Evolutionary conservation across 345 rosid genomes (phyloP).

Genomic region (Brassica carinata): DNA sequence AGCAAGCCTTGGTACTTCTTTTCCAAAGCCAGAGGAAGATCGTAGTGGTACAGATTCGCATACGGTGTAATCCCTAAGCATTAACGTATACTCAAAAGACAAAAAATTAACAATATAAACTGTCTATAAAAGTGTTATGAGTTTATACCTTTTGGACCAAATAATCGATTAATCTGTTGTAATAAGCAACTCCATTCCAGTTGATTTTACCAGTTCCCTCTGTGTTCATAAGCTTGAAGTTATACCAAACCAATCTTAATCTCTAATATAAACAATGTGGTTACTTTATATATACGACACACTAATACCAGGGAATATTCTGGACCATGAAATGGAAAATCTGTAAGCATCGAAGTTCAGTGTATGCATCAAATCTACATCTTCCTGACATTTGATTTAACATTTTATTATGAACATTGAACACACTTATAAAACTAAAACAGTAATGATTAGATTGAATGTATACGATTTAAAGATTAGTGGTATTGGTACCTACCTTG

Average conservation of each 20-base stretch:
- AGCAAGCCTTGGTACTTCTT: constrained; percentile 70
- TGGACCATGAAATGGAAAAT: constrained; percentile 97
- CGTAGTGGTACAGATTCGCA: constrained; percentile 88
- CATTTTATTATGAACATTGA: not conserved
- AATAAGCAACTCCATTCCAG: constrained; percentile 91
- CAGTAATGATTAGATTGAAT: not conserved
- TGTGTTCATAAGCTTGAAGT: constrained; percentile 35
- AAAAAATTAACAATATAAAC: not conserved
- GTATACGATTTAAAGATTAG: not conserved
- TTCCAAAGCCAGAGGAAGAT: constrained; percentile 87
- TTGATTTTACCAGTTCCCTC: constrained; percentile 87
- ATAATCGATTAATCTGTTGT: constrained; percentile 81
- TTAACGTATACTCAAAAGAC: not conserved
- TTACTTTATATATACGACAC: not conserved
- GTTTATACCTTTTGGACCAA: constrained; percentile 60
- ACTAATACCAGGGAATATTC: constrained; percentile 83
- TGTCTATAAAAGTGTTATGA: not conserved
- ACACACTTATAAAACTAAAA: not conserved
- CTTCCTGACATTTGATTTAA: constrained; percentile 50
- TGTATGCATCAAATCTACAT: constrained; percentile 71
- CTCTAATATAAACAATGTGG: not conserved
- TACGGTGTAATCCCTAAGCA: constrained; percentile 83
- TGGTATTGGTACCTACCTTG: constrained; percentile 49
- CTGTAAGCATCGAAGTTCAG: constrained; percentile 93
- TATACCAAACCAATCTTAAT: not conserved